Evolutionary conservation across 805 yeast genomes (phyloP).

Genomic region (Kodamaea neixiangensis): DNA sequence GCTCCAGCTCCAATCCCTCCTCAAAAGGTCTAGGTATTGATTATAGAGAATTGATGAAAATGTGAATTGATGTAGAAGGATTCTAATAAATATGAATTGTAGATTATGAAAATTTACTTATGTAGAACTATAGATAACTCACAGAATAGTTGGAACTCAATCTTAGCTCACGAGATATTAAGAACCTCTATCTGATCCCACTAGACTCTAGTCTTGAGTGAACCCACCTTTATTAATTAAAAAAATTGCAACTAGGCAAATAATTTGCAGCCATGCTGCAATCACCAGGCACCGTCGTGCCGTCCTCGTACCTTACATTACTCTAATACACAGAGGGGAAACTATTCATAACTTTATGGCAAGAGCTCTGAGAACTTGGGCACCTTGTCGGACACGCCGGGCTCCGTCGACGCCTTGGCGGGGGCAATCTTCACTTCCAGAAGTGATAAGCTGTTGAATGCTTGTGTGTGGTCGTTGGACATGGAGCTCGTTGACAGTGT

Average conservation of each 20-base stretch:
- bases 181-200: no score
- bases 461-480: constrained; percentile 10
- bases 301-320: neutral
- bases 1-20: neutral
- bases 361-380: constrained; percentile 14
- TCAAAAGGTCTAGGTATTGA: neutral
- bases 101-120: no score
- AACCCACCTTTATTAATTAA: no score
- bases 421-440: constrained; percentile 15
- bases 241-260: no score
- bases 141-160: no score
- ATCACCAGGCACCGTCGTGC: neutral
- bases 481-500: constrained; percentile 10
- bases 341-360: constrained; percentile 5
- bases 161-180: no score
- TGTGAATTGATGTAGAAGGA: neutral
- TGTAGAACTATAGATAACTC: neutral
- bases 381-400: constrained; percentile 12
- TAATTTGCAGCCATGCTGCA: no score
- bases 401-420: constrained; percentile 6
- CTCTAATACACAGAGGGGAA: constrained; percentile 3
- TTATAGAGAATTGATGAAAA: constrained; percentile 7
- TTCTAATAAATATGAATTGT: neutral
- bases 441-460: constrained; percentile 14
- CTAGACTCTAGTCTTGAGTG: no score